Conservation (phyloP, 2,329 filamentous ascomycete species). For the Lachnellula suecica region DNA sequence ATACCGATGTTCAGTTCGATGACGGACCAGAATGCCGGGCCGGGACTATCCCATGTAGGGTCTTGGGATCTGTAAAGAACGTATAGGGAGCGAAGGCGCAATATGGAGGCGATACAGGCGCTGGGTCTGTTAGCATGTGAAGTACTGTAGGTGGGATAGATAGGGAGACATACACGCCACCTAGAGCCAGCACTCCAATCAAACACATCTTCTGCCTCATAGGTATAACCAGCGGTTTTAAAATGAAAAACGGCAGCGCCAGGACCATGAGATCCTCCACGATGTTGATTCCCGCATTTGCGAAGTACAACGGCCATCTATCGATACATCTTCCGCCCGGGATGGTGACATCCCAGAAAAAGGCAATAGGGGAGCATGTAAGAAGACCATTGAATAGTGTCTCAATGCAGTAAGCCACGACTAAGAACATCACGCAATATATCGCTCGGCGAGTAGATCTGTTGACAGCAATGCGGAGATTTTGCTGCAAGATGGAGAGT, state of each 20-base stretch:
- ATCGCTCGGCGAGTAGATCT: neutral
- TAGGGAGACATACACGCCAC: slow-evolving; percentile 9
- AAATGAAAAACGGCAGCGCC: slow-evolving; percentile 6
- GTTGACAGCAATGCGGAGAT: slow-evolving; percentile 6
- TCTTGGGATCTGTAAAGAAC: slow-evolving; percentile 1
- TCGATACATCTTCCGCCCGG: slow-evolving; percentile 6
- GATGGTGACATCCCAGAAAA: slow-evolving; percentile 8
- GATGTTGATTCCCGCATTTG: slow-evolving; percentile 10
- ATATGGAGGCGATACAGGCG: slow-evolving; percentile 6
- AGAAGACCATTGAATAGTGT: slow-evolving; percentile 8
- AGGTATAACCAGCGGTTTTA: slow-evolving; percentile 1
- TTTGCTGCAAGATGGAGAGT: slow-evolving; percentile 11
- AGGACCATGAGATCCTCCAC: slow-evolving; percentile 5
- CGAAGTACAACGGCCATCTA: slow-evolving; percentile 5
- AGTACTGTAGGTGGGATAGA: neutral
- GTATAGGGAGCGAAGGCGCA: slow-evolving; percentile 6
- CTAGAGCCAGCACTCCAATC: slow-evolving; percentile 1
- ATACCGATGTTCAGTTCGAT: slow-evolving; percentile 1
- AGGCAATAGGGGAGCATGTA: slow-evolving; percentile 5
- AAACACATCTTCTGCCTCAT: slow-evolving; percentile 1
- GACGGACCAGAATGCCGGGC: slow-evolving; percentile 3
- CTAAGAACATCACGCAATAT: slow-evolving; percentile 3
- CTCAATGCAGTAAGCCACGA: slow-evolving; percentile 1
- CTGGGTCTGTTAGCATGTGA: slow-evolving; percentile 1
- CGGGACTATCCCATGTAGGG: slow-evolving; percentile 9